phyloP scores from a whole-genome alignment of 371 early-diverging fungal species.

The Mucor racemosus region DNA sequence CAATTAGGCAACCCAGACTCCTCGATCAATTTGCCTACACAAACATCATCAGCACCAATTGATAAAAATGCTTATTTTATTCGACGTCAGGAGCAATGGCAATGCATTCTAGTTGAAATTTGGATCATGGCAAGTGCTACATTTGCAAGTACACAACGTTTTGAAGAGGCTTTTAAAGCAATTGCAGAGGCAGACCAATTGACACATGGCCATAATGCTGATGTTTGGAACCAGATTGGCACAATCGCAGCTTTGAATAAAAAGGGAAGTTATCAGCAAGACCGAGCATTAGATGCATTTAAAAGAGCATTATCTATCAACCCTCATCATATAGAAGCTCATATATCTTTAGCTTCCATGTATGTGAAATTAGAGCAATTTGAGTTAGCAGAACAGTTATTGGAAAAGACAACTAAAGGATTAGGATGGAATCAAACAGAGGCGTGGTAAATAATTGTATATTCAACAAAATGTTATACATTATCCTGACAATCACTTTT shows the following conservation, averaged over 20 bases:
- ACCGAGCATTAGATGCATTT: conserved; percentile 34
- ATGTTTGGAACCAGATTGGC: conserved; percentile 28
- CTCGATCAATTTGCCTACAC: background rate
- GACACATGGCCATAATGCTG: conserved; percentile 6
- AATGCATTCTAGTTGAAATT: conserved; percentile 11
- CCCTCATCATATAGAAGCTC: conserved; percentile 36
- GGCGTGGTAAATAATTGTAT: conserved; percentile 32
- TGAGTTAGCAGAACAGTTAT: conserved; percentile 40
- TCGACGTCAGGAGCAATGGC: conserved; percentile 14
- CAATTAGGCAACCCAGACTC: background rate
- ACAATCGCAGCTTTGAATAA: background rate
- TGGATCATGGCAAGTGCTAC: conserved; percentile 28
- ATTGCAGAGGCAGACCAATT: conserved; percentile 23
- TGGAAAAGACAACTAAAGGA: conserved; percentile 37
- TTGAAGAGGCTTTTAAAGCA: conserved; percentile 20
- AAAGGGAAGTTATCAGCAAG: conserved; percentile 17
- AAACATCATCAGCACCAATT: background rate
- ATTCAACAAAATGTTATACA: no score
- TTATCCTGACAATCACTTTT: no score
- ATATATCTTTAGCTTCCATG: conserved; percentile 31
- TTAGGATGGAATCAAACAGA: conserved; percentile 42
- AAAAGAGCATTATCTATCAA: conserved; percentile 38
- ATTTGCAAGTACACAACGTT: conserved; percentile 1
- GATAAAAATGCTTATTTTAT: conserved; percentile 4
- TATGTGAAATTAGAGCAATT: conserved; percentile 25